These are phyloP conservation scores for Chamaenerion angustifolium DNA, from an alignment of 345 rosid genomes.

Conservation along the genomic window DNA sequence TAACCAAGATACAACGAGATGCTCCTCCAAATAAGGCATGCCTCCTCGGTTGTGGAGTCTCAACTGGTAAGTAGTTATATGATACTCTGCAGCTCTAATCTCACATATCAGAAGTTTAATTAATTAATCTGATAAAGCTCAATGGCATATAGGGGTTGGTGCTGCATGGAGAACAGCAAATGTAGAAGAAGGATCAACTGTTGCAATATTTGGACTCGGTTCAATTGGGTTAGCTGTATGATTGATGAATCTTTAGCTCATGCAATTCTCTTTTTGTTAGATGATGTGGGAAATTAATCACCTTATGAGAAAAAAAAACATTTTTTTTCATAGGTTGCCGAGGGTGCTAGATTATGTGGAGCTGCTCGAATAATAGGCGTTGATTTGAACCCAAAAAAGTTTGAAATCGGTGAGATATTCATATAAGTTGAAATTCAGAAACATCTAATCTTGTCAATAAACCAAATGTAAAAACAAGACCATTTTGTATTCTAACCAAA, in stretches of 20 bases:
- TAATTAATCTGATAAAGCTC: not conserved
- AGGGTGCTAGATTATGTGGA: conserved; percentile 70
- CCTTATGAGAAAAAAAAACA: not conserved
- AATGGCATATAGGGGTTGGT: conserved; percentile 42
- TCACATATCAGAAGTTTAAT: not conserved
- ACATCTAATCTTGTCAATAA: no score
- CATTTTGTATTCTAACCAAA: no score
- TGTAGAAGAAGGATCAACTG: conserved; percentile 74
- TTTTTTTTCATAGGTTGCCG: conserved; percentile 52
- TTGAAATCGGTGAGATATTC: conserved; percentile 42
- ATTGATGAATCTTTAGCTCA: not conserved
- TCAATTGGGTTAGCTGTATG: conserved; percentile 79
- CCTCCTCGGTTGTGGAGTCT: conserved; percentile 78
- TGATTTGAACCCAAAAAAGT: conserved; percentile 52
- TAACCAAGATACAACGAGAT: conserved; percentile 48
- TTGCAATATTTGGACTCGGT: conserved; percentile 79
- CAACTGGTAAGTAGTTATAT: conserved; percentile 38
- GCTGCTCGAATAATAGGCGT: conserved; percentile 70
- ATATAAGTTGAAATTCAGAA: not conserved
- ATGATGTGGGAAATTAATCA: not conserved
- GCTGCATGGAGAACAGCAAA: conserved; percentile 79
- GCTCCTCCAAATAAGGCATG: conserved; percentile 65
- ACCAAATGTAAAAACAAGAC: no score
- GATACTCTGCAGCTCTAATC: not conserved
- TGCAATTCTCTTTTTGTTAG: not conserved